Conservation (phyloP, 192 early-diverging fungal genomes). For the Kappamyces sp. region DNA sequence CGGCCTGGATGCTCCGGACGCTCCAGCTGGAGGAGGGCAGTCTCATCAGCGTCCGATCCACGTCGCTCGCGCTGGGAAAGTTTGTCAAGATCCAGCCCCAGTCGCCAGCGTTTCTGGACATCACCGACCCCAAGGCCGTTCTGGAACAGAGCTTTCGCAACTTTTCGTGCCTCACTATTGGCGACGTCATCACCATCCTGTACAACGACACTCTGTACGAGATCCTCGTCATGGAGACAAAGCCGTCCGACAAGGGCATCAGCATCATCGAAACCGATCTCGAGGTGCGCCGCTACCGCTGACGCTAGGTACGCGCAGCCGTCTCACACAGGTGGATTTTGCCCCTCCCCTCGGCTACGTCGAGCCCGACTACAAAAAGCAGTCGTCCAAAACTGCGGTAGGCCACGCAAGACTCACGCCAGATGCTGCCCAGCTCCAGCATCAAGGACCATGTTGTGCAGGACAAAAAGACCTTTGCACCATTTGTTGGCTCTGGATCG, state of each 20-base stretch:
- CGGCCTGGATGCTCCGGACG: conserved; percentile 98
- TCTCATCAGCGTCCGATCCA: conserved; percentile 72
- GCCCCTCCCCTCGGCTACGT: conserved; percentile 93
- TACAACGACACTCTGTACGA: conserved; percentile 87
- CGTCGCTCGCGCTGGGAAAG: conserved; percentile 68
- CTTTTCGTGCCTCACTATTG: conserved; percentile 87
- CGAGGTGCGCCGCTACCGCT: conserved; percentile 46
- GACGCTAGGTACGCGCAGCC: background rate
- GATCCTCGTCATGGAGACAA: conserved; percentile 84
- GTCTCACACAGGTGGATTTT: conserved; percentile 68
- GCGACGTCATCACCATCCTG: conserved; percentile 84
- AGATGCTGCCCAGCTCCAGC: conserved; percentile 11
- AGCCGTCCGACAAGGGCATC: conserved; percentile 73
- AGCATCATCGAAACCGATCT: conserved; percentile 97
- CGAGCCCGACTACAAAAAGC: conserved; percentile 58
- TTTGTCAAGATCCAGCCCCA: conserved; percentile 99
- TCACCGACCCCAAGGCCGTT: conserved; percentile 93
- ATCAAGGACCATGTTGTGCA: conserved; percentile 45
- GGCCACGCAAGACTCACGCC: background rate
- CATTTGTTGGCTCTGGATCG: conserved; percentile 47
- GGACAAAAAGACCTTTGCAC: conserved; percentile 27
- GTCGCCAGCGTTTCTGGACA: conserved; percentile 91
- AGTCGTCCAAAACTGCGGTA: background rate
- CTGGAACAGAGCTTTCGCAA: conserved; percentile 89
- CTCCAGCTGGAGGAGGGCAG: conserved; percentile 70